Evolutionary conservation across 129 eudicot genomes (phyloP), one percentile per base, ranked within the genome.

Genomic region (Heracleum sosnowskyi): DNA sequence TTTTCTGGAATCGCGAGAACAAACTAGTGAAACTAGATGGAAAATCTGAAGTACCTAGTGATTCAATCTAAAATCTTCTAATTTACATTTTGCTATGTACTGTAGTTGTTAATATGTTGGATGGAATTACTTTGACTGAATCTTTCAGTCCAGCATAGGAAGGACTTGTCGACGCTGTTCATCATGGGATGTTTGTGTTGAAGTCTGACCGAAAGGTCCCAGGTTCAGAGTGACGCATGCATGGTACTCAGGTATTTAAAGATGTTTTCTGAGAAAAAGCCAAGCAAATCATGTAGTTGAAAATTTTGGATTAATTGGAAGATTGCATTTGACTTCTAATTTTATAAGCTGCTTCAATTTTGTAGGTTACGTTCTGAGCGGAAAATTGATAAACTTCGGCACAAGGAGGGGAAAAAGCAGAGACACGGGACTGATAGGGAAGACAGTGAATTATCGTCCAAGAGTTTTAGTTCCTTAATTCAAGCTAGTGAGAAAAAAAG

Each of bases 371-470:
- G 92, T 95, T 89, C 93, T 41, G 96, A 86, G 79, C 75, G 78
- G 77, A 97, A 90, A 85, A 83, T 95, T 83, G 98, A 91, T 84
- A 95, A 95, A 95, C 90, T 95, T 83, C 84, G 98, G 71, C 96
- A 97, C 60, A 95, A 95, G 85, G 98, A 95, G 89, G 98, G 92
- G 80, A 91, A 83, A 86, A 90, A 89, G 87, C 85, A 90, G 69
- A 91, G 86, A 72, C 96, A 97, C 33, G 96, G 93, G 79, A 73
- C 81, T n/a, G 97, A 91, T 86, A 78, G 98, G 93, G 71, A 35
- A 81, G 97, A 91, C 72, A 86, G 78, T 69, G 94, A 90, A 39
- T 82, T 91, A 49, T 90, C 96, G 40, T 53, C 82, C 31, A 55
- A 81, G 80, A 85, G 85, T 82, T 95, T 95, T 83, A 82, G 85